These are phyloP conservation scores for Oryza glaberrima DNA, from an alignment of 176 grass and related monocot species.

Conservation along the genomic window DNA sequence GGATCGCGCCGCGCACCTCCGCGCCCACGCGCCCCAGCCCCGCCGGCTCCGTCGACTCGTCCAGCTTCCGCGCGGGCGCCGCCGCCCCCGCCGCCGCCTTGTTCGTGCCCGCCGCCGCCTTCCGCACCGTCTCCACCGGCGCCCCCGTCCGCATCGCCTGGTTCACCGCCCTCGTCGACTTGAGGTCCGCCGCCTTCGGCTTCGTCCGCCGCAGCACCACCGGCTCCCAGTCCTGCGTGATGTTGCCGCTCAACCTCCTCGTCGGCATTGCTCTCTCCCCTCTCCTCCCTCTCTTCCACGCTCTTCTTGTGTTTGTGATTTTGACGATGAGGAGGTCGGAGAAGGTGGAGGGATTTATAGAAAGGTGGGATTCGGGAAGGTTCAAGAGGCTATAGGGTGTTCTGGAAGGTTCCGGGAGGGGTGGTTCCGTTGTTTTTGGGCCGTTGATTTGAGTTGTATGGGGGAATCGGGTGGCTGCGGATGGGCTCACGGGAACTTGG, in stretches of 20 bases:
- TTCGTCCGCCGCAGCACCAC: conserved; percentile 71
- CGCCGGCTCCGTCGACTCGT: conserved; percentile 74
- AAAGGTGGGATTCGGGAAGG: conserved; percentile 19
- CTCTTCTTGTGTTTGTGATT: background rate
- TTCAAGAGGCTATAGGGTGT: background rate
- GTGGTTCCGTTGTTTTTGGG: background rate
- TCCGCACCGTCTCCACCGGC: conserved; percentile 69
- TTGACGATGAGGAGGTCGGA: background rate
- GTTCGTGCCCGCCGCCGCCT: conserved; percentile 67
- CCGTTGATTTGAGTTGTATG: background rate
- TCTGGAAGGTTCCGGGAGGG: conserved; percentile 22
- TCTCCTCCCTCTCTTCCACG: background rate
- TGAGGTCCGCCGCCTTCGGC: conserved; percentile 62
- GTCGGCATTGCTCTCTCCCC: conserved; percentile 39
- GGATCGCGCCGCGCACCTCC: conserved; percentile 68
- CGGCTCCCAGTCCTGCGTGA: conserved; percentile 94
- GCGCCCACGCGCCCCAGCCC: conserved; percentile 57
- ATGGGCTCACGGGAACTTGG: conserved; percentile 18
- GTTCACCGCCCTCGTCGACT: conserved; percentile 76
- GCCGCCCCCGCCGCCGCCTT: conserved; percentile 35
- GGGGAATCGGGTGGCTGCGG: background rate
- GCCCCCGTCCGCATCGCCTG: conserved; percentile 67
- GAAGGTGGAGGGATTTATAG: conserved; percentile 1
- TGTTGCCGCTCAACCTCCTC: conserved; percentile 47
- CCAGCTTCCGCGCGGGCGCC: conserved; percentile 63